Conservation (phyloP, 1,139 yeast genomes). For the Blastobotrys illinoisensis region DNA sequence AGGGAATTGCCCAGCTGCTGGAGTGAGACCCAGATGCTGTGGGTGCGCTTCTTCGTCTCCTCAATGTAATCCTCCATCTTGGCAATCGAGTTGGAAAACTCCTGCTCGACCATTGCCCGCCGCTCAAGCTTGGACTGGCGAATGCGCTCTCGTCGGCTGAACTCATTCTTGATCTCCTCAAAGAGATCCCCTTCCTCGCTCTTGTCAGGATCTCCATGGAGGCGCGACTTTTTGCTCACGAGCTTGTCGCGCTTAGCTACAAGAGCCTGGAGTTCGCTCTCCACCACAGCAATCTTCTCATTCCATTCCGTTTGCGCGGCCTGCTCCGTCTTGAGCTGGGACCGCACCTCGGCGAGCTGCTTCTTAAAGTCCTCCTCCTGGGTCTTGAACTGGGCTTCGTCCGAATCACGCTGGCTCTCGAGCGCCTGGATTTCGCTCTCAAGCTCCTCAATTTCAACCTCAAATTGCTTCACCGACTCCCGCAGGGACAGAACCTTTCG, state of each 20-base stretch:
- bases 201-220: constrained; percentile 17
- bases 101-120: constrained; percentile 26
- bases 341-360: neutral
- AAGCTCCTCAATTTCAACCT: constrained; percentile 28
- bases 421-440: constrained; percentile 16
- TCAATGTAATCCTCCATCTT: constrained; percentile 32
- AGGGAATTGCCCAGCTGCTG: constrained; percentile 5
- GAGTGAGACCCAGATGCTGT: constrained; percentile 7
- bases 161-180: constrained; percentile 13
- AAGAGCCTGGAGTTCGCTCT: constrained; percentile 19
- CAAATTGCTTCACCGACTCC: constrained; percentile 31
- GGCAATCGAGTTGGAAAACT: constrained; percentile 32
- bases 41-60: constrained; percentile 21
- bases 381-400: neutral
- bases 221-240: constrained; percentile 19
- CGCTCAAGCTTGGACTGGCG: constrained; percentile 21
- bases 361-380: constrained; percentile 1
- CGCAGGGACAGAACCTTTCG: constrained; percentile 31
- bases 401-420: constrained; percentile 4
- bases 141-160: constrained; percentile 16
- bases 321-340: constrained; percentile 13
- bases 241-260: constrained; percentile 24
- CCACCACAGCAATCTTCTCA: constrained; percentile 19
- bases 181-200: constrained; percentile 13
- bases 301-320: constrained; percentile 19